Evolutionary conservation across 805 yeast species (phyloP), one percentile per base, ranked within the genome.

Genomic region (Candida tibetensis): DNA sequence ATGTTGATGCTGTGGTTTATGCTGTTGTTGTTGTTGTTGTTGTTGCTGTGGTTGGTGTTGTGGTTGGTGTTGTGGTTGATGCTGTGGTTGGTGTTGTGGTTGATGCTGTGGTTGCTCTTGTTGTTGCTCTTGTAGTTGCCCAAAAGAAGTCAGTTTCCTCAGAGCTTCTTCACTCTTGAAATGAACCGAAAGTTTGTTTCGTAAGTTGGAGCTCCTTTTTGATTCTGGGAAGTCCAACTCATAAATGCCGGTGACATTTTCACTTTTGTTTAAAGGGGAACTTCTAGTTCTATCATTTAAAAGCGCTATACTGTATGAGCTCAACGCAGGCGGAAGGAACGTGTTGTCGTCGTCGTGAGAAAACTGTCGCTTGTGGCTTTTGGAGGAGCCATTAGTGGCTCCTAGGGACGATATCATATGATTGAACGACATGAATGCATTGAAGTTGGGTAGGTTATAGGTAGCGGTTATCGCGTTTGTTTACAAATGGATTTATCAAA

Each of bases 261-360:
- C 19, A 35, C 36, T 31, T 18, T 18, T 40, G 13, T 28, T 19
- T 29, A 17, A 33, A 9, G 44, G 44, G 30, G 27, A 50, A 43
- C 9, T 26, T 21, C 22, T 50, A 50, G 44, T 29, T 29, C 58
- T 44, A 22, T 66, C 72, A 28, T 71, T 66, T 27, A 79, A 57
- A 17, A 79, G 57, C 17, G 79, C 82, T 15, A 75, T 64, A 26
- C 81, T 76, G 49, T 77, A 79, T 4, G 77, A 69, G 50, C 82
- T 77, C 42, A 79, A 62, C 10, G 76, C 77, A 2, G 85, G 85
- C 1, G 83, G 83, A 30, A 72, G 64, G 49, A 74, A 74, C 28
- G 75, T 72, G 43, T 66, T 71, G 42, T 77, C 82, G 30, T 72
- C 77, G 19, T 72, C 72, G 26, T 30, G 21, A 32, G 30, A 28